Evolutionary conservation across 257 asterid species (phyloP), one percentile per base, ranked within the genome.

Genomic region (Nicotiana attenuata): DNA sequence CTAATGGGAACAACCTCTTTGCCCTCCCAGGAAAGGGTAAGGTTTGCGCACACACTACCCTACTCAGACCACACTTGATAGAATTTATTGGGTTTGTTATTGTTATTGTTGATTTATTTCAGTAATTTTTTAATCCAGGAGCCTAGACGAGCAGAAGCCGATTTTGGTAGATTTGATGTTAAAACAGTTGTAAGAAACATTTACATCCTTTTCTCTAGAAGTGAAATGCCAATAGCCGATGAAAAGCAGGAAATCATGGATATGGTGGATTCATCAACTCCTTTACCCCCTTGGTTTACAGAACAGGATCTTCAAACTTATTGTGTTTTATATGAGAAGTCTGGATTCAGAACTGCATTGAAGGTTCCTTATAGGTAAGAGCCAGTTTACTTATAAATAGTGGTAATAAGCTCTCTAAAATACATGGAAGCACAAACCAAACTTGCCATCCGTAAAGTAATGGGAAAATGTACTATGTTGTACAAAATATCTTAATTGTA

Each of bases 131-230:
- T 15, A 45, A 38, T 68, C 26, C 59, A 88, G 91, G 92, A 90
- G 57, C 88, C 90, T 64, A 91, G 94, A 82, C 81, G 91, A 76
- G 89, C 92, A 31, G 94, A 90, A 84, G 86, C 88, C 53, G 92
- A 89, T 83, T 90, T 90, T 78, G 91, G 86, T n/a, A 79, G 94
- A 11, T 83, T 87, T 82, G 88, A 89, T 82, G 86, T 80, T 11
- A 90, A 89, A 78, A 87, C 91, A 2, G 90, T 89, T 73, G 81
- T 89, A 13, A 86, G 85, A 77, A 90, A 90, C 66, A 89, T 90
- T 2, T 89, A 90, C 78, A 86, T 90, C 29, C 77, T 87, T 84
- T 90, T 89, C 85, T 86, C 90, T 4, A 77, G 85, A 31, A 83
- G 85, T 81, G 94, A 90, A 65, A 31, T 31, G 5, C 33, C 5